Percentiles rank a stretch among this genome's conserved stretches.
Conservation (phyloP, 2,329 filamentous ascomycete genomes). For the Epichloe typhina region DNA sequence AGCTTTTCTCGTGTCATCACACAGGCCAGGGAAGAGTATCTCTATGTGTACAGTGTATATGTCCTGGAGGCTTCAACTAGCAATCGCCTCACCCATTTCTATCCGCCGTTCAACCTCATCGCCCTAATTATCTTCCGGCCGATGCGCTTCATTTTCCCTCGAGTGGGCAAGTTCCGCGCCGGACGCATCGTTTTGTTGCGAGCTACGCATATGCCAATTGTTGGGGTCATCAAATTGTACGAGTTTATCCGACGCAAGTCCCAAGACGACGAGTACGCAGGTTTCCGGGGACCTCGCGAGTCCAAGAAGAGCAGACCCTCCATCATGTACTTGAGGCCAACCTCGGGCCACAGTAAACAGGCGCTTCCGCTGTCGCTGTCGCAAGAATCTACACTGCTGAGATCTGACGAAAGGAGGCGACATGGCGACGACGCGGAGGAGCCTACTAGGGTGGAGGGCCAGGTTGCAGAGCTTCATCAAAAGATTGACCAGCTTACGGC, state of each 20-base stretch:
- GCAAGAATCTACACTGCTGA: constrained; percentile 9
- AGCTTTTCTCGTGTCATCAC: constrained; percentile 54
- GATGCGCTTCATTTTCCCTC: constrained; percentile 52
- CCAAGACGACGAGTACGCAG: constrained; percentile 29
- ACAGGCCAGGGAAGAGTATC: constrained; percentile 59
- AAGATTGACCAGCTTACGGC: constrained; percentile 38
- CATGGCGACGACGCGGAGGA: constrained; percentile 24
- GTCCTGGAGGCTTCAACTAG: constrained; percentile 54
- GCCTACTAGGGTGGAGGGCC: constrained; percentile 32
- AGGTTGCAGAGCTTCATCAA: constrained; percentile 38
- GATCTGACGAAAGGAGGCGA: constrained; percentile 8
- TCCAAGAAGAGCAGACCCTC: constrained; percentile 11
- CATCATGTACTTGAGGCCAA: constrained; percentile 8
- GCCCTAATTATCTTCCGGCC: constrained; percentile 61
- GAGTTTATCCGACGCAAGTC: constrained; percentile 36
- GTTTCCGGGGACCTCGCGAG: constrained; percentile 33
- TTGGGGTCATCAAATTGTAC: constrained; percentile 55
- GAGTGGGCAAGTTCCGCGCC: constrained; percentile 48
- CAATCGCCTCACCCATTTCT: constrained; percentile 56
- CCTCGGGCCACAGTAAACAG: constrained; percentile 7
- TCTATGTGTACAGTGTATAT: constrained; percentile 60
- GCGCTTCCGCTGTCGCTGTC: constrained; percentile 3
- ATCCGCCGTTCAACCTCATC: constrained; percentile 61
- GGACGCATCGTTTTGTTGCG: constrained; percentile 50
- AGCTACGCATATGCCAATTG: constrained; percentile 52